These are phyloP conservation scores for Pascua guehoae DNA, from an alignment of 1,284 basidiomycete species.

Conservation along the genomic window DNA sequence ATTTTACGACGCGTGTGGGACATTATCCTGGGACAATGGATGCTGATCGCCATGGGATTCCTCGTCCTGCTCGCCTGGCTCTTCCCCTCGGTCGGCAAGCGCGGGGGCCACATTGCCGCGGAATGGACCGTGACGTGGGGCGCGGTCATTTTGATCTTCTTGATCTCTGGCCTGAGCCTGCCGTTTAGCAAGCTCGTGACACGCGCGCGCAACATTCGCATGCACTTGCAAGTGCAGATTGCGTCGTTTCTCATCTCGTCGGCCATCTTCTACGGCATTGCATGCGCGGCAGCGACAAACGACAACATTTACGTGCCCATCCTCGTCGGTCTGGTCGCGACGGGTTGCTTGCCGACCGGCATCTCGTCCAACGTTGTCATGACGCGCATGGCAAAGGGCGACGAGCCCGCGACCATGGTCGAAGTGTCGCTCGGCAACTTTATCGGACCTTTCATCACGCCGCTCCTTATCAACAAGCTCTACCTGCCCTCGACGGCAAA, in stretches of 20 bases:
- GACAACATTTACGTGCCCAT: slow-evolving; percentile 7
- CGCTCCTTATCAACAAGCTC: slow-evolving; percentile 9
- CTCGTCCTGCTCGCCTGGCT: slow-evolving; percentile 28
- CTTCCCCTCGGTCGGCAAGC: slow-evolving; percentile 30
- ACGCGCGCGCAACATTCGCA: slow-evolving; percentile 17
- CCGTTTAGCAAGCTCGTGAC: slow-evolving; percentile 31
- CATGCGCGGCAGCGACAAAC: slow-evolving; percentile 24
- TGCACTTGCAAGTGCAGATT: slow-evolving; percentile 35
- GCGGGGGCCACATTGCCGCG: slow-evolving; percentile 24
- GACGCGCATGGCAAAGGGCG: slow-evolving; percentile 39
- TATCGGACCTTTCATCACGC: slow-evolving; percentile 27
- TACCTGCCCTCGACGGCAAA: slow-evolving; percentile 11
- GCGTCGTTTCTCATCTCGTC: slow-evolving; percentile 20
- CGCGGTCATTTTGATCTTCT: slow-evolving; percentile 43
- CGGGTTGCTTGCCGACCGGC: slow-evolving; percentile 31
- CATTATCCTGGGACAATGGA: slow-evolving; percentile 18
- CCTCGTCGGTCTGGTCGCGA: slow-evolving; percentile 16
- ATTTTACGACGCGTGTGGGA: not conserved
- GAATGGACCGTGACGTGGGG: slow-evolving; percentile 35
- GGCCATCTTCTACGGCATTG: slow-evolving; percentile 27
- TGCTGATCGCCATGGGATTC: slow-evolving; percentile 24
- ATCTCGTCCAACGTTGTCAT: slow-evolving; percentile 42
- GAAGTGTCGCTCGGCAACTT: slow-evolving; percentile 33
- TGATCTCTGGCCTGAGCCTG: slow-evolving; percentile 38
- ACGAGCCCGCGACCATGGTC: slow-evolving; percentile 34